These are phyloP conservation scores for Trichosanthes truncata DNA, from an alignment of 306 rosid genomes.

Conservation along the genomic window DNA sequence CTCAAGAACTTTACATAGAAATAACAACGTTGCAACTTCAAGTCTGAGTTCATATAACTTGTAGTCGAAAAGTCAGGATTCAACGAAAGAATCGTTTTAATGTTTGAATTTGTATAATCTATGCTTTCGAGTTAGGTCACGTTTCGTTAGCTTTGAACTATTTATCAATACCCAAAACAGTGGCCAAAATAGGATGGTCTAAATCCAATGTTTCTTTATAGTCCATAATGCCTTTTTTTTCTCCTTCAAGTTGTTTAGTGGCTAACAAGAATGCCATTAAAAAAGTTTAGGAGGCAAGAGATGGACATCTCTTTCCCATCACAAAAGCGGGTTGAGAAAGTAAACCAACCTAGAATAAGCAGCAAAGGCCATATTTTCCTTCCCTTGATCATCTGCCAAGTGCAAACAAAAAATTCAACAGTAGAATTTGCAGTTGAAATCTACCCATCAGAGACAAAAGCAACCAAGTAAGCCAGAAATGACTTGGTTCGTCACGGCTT, in stretches of 20 bases:
- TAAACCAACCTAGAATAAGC: neutral
- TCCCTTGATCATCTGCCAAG: neutral
- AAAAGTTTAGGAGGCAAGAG: neutral
- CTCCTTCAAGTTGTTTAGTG: constrained; percentile 1
- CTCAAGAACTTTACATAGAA: neutral
- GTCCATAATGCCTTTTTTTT: neutral
- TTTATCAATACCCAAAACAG: neutral
- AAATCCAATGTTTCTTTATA: neutral
- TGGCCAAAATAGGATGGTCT: neutral
- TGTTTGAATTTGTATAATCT: neutral
- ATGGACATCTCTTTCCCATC: neutral
- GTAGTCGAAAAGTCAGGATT: neutral
- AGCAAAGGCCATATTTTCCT: constrained; percentile 1
- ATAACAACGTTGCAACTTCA: neutral
- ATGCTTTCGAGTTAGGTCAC: neutral
- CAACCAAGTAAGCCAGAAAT: neutral
- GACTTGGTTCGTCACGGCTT: neutral
- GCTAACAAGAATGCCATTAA: constrained; percentile 1
- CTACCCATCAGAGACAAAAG: neutral
- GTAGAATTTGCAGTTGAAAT: neutral
- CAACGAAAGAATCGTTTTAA: neutral
- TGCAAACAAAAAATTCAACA: neutral
- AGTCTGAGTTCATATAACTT: neutral
- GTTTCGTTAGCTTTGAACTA: neutral
- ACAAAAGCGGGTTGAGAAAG: constrained; percentile 1